Percentiles rank a stretch among this genome's conserved stretches.
Conservation (phyloP, 73 alveolate genomes). For the Tetrahymena borealis region DNA sequence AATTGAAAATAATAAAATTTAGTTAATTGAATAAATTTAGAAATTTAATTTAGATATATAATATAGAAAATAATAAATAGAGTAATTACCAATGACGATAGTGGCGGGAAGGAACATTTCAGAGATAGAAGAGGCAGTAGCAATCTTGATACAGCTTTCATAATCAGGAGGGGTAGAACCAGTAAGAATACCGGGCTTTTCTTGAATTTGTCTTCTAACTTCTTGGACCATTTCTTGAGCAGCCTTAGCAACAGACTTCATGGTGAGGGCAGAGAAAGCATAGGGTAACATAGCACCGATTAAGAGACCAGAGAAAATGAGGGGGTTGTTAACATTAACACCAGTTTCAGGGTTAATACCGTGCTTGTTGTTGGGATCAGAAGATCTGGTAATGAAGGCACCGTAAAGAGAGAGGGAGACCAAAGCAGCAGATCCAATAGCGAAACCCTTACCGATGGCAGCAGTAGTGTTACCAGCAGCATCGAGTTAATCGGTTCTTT, state of each 20-base stretch:
- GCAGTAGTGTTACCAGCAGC: slow-evolving; percentile 77
- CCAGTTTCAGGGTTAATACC: slow-evolving; percentile 34
- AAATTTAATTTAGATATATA: too few relatives aligned
- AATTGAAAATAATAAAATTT: neutral
- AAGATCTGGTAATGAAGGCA: slow-evolving; percentile 66
- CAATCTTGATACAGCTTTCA: slow-evolving; percentile 52
- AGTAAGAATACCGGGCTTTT: slow-evolving; percentile 40
- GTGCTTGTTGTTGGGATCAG: slow-evolving; percentile 11
- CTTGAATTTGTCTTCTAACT: slow-evolving; percentile 31
- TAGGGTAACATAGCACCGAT: slow-evolving; percentile 91
- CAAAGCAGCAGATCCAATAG: slow-evolving; percentile 71
- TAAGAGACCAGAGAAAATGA: slow-evolving; percentile 66
- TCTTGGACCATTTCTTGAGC: slow-evolving; percentile 64
- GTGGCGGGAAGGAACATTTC: slow-evolving; percentile 86
- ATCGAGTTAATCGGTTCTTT: slow-evolving; percentile 62
- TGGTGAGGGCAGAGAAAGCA: slow-evolving; percentile 73
- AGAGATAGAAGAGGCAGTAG: slow-evolving; percentile 66
- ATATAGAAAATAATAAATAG: neutral
- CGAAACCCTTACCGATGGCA: slow-evolving; percentile 72
- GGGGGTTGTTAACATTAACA: slow-evolving; percentile 67
- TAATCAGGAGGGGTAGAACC: slow-evolving; percentile 52
- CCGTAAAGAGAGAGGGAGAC: slow-evolving; percentile 65
- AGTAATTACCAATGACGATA: slow-evolving; percentile 48
- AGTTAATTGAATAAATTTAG: too few relatives aligned
- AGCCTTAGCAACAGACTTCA: slow-evolving; percentile 76